Percentiles rank a stretch among this genome's conserved stretches.
Conservation (phyloP, 345 rosid species). For the Citrus unshiu region DNA sequence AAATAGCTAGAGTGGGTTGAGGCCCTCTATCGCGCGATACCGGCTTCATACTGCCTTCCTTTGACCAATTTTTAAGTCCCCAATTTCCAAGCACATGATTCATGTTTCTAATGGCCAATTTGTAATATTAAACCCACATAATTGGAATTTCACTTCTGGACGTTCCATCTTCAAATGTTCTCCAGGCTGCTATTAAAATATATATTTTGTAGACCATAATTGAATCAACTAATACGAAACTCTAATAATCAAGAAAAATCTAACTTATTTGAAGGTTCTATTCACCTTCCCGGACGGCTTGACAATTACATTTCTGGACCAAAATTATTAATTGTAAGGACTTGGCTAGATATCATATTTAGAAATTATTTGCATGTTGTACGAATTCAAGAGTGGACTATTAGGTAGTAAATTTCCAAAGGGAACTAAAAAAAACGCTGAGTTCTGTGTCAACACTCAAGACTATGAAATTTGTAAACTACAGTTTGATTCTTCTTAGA, state of each 20-base stretch:
- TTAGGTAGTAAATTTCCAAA: neutral
- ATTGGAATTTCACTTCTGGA: neutral
- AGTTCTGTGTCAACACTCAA: no score
- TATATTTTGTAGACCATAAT: no score
- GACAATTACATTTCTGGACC: neutral
- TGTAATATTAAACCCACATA: neutral
- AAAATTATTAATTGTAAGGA: neutral
- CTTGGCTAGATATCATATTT: no score
- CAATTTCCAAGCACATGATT: neutral
- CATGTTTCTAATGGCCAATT: no score
- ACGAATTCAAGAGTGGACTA: no score
- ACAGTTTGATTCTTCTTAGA: no score
- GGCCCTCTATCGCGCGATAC: neutral
- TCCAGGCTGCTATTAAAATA: neutral
- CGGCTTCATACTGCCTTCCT: no score
- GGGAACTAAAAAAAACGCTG: neutral
- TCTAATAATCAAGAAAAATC: neutral
- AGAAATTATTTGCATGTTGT: no score
- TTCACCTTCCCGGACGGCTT: neutral
- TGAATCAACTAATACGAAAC: neutral
- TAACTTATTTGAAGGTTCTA: no score
- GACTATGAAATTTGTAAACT: neutral
- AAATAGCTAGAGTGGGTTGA: neutral
- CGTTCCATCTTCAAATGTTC: neutral
- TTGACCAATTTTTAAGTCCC: no score